These are phyloP conservation scores for Centella asiatica DNA, from an alignment of 129 eudicot species.

Conservation along the genomic window DNA sequence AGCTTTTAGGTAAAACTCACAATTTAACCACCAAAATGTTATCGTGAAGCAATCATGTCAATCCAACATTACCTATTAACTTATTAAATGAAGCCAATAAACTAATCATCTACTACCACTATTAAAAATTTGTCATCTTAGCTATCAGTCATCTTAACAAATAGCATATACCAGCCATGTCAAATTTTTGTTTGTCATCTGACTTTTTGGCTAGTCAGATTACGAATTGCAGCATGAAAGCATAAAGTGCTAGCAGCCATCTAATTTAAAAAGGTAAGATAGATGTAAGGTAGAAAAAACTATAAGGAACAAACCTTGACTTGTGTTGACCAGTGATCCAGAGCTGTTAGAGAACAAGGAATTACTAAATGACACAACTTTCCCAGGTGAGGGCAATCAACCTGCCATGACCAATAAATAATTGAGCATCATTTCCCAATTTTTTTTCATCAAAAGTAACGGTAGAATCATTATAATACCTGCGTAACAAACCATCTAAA, in stretches of 20 bases:
- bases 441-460: background rate
- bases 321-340: constrained; percentile 96
- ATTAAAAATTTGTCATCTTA: no score
- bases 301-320: constrained; percentile 51
- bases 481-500: constrained; percentile 71
- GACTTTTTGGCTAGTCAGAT: no score
- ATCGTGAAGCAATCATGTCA: no score
- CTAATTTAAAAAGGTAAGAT: background rate
- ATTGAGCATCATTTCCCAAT: background rate
- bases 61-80: no score
- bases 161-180: no score
- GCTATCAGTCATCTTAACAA: no score
- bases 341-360: constrained; percentile 82
- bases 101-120: no score
- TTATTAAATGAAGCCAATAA: no score
- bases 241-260: no score
- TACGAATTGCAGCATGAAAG: background rate
- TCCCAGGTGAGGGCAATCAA: constrained; percentile 59
- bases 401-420: constrained; percentile 31
- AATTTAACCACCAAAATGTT: no score
- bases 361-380: constrained; percentile 61
- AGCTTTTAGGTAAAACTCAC: no score
- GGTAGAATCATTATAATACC: constrained; percentile 30
- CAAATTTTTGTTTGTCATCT: no score
- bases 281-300: background rate